Base-by-base conservation (phyloP, 352 stramenopile species). In the Detonula confervacea region DNA sequence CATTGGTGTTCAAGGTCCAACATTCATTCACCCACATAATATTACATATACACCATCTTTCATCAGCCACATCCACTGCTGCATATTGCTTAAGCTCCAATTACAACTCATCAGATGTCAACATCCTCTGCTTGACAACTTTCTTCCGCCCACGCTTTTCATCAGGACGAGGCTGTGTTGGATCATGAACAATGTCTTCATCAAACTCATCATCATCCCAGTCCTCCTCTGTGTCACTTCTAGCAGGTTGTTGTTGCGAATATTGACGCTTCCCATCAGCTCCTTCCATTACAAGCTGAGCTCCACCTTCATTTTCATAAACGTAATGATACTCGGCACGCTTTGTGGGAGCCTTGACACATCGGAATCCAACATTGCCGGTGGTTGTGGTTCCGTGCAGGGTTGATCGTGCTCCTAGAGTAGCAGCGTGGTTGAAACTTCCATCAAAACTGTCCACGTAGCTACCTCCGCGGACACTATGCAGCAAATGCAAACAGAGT, bases 361-460 rank as follows among this genome's bases (percentile, higher is more conserved):
- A 93, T 59, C 88, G 78, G 83, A 93, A 93, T 3, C 88, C 88
- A 76, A 93, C 69, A 81, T 93, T 91, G 27, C 83, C 85, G 16
- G 88, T 88, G 11, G 86, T 90, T n/a, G 88, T 92, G 1, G 88
- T 93, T 24, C 71, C 88, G 65, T 93, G 88, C 14, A 93, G 35
- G 20, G 81, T 91, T 0, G 81, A 69, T 46, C 86, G 65, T 33
- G 86, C 88, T 57, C 88, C 88, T 30, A 93, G 60, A 9, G 88
- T 93, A 18, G 88, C 88, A 11, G 86, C 89, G 73, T 94, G 89
- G 60, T 94, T 92, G 37, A 83, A 80, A 54, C 75, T 81, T 42
- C 87, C 89, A 75, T 92, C 81, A n/a, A 93, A 62, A 73, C 64
- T 84, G 68, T 94, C 89, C 11, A 94, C 87, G 77, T 91, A 94